A percentile compares a stretch with the other conserved stretches of the same genome.
These are phyloP conservation scores for Fagus crenata DNA, from an alignment of 306 rosid genomes.

Conservation along the genomic window DNA sequence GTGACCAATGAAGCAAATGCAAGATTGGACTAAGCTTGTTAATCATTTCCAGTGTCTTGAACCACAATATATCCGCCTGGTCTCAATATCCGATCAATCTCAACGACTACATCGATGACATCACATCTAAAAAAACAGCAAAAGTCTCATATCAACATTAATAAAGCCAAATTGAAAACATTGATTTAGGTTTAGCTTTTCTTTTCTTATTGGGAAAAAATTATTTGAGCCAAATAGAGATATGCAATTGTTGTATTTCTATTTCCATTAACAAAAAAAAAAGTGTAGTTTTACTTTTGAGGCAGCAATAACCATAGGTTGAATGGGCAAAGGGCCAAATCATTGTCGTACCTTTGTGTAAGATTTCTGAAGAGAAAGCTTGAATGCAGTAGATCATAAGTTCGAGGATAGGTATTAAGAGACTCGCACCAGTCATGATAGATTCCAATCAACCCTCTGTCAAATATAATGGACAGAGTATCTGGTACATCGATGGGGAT, in stretches of 20 bases:
- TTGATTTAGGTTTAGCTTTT: not conserved
- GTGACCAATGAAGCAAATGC: constrained; percentile 74
- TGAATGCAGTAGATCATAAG: constrained; percentile 85
- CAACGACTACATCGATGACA: constrained; percentile 54
- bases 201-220: not conserved
- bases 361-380: constrained; percentile 62
- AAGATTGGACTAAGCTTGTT: constrained; percentile 57
- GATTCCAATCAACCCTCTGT: constrained; percentile 84
- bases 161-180: not conserved
- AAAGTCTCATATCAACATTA: not conserved
- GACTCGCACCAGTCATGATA: constrained; percentile 99
- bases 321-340: not conserved
- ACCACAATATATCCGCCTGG: constrained; percentile 74
- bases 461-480: constrained; percentile 65
- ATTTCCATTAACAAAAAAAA: not conserved
- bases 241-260: not conserved
- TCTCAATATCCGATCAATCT: constrained; percentile 86
- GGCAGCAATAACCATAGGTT: not conserved
- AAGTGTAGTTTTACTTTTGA: not conserved
- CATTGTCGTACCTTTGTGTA: constrained; percentile 11
- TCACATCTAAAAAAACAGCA: constrained; percentile 61
- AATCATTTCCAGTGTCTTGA: constrained; percentile 67
- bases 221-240: not conserved
- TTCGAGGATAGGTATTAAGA: constrained; percentile 82
- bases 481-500: constrained; percentile 70